A percentile compares a stretch with the other conserved stretches of the same genome.
These are phyloP conservation scores for Dichotomopilus funicola DNA, from an alignment of 2,329 filamentous ascomycete genomes.

Conservation along the genomic window DNA sequence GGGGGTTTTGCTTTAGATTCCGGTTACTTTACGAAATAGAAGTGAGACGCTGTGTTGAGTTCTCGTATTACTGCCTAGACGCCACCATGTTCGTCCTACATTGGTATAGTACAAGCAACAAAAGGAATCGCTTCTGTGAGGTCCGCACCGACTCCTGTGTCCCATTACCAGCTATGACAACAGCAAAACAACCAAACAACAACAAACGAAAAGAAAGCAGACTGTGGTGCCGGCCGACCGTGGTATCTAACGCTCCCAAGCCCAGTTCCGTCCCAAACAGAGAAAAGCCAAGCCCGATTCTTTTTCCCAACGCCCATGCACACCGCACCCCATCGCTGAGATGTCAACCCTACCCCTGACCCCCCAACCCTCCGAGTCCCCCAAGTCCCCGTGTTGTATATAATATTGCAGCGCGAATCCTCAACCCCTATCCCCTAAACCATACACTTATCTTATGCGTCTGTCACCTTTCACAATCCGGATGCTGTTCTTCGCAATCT, in stretches of 20 bases:
- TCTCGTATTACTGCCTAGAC: no score
- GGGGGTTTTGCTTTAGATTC: no score
- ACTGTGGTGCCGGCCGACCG: not conserved
- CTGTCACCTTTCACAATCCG: not conserved
- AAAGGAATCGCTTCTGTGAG: no score
- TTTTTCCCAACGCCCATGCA: slow-evolving; percentile 1
- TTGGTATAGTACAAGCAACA: no score
- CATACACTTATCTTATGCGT: no score
- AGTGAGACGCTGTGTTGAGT: no score
- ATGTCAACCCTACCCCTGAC: not conserved
- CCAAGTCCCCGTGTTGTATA: not conserved
- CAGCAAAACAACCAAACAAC: not conserved
- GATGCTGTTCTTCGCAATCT: not conserved
- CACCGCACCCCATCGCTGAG: not conserved
- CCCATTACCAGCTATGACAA: no score
- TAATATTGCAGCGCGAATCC: no score
- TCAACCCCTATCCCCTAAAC: no score
- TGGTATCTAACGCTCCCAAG: slow-evolving; percentile 3
- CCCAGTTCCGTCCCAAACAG: not conserved
- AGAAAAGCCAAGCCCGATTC: not conserved
- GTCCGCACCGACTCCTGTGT: no score
- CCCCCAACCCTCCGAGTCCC: not conserved
- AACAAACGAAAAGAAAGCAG: not conserved
- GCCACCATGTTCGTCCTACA: no score
- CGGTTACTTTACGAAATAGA: no score